phyloP scores from a whole-genome alignment of 768 basidiomycete species.

The Boletus rufocinnamomeus region DNA sequence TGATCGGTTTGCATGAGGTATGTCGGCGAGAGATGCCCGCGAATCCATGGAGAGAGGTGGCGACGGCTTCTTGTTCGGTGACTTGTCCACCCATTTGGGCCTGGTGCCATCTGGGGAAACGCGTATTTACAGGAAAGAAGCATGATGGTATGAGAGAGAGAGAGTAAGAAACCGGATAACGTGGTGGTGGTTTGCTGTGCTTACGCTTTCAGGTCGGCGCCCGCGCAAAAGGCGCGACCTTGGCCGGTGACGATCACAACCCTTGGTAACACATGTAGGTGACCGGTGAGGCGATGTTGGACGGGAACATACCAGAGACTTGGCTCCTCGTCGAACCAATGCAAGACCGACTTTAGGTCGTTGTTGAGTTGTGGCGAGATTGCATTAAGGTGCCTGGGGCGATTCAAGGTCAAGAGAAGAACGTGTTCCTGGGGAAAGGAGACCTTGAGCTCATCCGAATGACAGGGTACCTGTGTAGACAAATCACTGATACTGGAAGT shows the following conservation, averaged over 20 bases:
- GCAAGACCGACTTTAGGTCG: constrained; percentile 53
- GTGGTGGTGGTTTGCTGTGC: constrained; percentile 23
- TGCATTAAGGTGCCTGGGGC: constrained; percentile 73
- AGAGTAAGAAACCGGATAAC: neutral
- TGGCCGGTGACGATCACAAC: constrained; percentile 73
- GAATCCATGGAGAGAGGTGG: constrained; percentile 57
- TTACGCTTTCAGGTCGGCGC: constrained; percentile 75
- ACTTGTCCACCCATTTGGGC: constrained; percentile 46
- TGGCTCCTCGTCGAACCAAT: constrained; percentile 77
- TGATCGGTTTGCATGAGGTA: constrained; percentile 65
- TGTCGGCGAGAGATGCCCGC: constrained; percentile 71
- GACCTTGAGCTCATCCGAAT: constrained; percentile 41
- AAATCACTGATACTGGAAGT: neutral
- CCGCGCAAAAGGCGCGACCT: constrained; percentile 76
- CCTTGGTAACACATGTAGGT: constrained; percentile 43
- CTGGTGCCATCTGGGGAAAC: constrained; percentile 55
- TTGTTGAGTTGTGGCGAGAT: constrained; percentile 59
- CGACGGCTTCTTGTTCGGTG: constrained; percentile 46
- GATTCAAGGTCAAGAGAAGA: constrained; percentile 60
- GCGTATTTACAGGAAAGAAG: neutral
- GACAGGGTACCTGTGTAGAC: constrained; percentile 22
- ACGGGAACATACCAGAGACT: constrained; percentile 59
- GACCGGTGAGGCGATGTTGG: neutral
- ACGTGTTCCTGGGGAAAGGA: constrained; percentile 52
- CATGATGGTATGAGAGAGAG: neutral